phyloP scores from a whole-genome alignment of 495 filamentous ascomycete genomes.

The Cairneyella variabilis region DNA sequence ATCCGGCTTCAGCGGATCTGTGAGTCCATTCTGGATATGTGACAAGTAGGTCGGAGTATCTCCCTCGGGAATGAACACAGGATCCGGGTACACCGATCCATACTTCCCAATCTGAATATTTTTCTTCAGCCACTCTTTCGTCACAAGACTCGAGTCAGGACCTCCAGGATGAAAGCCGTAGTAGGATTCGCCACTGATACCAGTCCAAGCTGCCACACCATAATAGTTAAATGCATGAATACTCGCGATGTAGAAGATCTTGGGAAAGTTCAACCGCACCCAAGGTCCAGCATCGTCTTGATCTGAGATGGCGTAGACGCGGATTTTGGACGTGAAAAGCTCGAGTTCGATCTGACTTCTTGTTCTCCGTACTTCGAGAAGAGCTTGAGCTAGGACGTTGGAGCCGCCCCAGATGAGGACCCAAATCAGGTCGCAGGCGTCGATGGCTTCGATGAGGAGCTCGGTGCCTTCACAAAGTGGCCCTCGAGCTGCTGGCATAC shows the following conservation, averaged over 20 bases:
- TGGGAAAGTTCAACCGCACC: slow-evolving; percentile 42
- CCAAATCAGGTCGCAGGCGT: slow-evolving; percentile 34
- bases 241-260: slow-evolving; percentile 43
- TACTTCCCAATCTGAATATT: slow-evolving; percentile 43
- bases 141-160: slow-evolving; percentile 36
- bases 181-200: slow-evolving; percentile 41
- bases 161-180: slow-evolving; percentile 43
- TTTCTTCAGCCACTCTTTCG: slow-evolving; percentile 40
- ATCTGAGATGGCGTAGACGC: slow-evolving; percentile 46
- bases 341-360: slow-evolving; percentile 28
- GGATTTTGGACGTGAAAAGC: slow-evolving; percentile 33
- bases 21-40: slow-evolving; percentile 45
- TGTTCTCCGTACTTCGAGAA: slow-evolving; percentile 32
- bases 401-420: slow-evolving; percentile 46
- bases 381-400: slow-evolving; percentile 41
- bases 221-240: slow-evolving; percentile 46
- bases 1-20: slow-evolving; percentile 37
- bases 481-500: slow-evolving; percentile 31
- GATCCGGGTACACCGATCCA: slow-evolving; percentile 39
- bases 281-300: slow-evolving; percentile 47
- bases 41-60: slow-evolving; percentile 46
- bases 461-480: slow-evolving; percentile 36
- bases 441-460: slow-evolving; percentile 34
- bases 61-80: slow-evolving; percentile 41
- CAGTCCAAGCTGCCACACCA: slow-evolving; percentile 43